Evolutionary conservation across 768 basidiomycete genomes (phyloP), one percentile per base, ranked within the genome.

Genomic region (Agaricus blazei): DNA sequence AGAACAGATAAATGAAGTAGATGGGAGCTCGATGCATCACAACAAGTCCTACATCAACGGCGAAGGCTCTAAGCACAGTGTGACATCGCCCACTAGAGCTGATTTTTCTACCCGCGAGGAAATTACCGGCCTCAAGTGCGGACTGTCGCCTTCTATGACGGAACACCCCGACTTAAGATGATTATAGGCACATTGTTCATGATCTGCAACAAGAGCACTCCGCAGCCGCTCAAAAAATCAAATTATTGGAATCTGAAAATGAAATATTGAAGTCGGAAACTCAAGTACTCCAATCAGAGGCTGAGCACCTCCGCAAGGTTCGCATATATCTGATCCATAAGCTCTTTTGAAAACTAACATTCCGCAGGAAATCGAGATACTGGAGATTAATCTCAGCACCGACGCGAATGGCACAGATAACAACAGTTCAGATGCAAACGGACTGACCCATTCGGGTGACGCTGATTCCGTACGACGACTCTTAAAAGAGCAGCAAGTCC

Each of bases 201-300:
- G 89, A 93, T 62, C 75, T 97, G 40, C 89, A 90, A 64, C 87
- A 88, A 62, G 94, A 97, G 69, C 90, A 83, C 62, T 65, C 82
- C 2, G 71, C 76, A 26, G 66, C 79, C 1, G 69, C 78, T 6
- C 87, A 90, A 58, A 80, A 80, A 57, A 83, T 83, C 65, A 84
- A 87, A 62, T 65, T 85, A n/a, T 66, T 94, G 42, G 84, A 86
- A 66, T 81, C 85, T 9, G 91, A 93, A 70, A 93, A 93, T 64
- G 79, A 78, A 59, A 69, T 85, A 11, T 72, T 94, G 37, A 63
- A 79, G 27, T 76, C 84, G 9, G 87, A 90, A 63, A 92, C 92
- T 63, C 79, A 77, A 60, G 68, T 85, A 14, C 72, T 93, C 36
- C 62, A 78, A 29, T 75, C 83, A 6, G 87, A 90, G 64, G 76